phyloP scores from a whole-genome alignment of 2,329 filamentous ascomycete genomes.

The Monosporascus sp. region DNA sequence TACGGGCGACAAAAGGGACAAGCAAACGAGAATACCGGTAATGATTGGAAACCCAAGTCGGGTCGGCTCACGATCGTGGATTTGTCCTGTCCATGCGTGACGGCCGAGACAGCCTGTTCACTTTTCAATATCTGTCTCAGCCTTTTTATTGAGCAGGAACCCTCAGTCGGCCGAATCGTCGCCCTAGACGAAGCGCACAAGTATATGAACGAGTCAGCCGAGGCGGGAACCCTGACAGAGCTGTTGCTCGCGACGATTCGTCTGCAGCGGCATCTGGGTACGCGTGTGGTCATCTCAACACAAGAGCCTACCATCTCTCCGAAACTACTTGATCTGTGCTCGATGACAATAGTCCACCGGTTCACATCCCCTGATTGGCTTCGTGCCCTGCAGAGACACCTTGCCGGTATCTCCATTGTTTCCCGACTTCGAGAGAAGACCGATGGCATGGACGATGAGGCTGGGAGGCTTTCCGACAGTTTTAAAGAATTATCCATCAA shows the following conservation, averaged over 20 bases:
- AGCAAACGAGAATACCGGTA: slow-evolving; percentile 10
- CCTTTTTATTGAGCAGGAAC: slow-evolving; percentile 56
- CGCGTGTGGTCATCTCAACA: slow-evolving; percentile 66
- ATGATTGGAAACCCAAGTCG: slow-evolving; percentile 27
- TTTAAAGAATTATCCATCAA: slow-evolving; percentile 6
- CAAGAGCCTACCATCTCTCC: slow-evolving; percentile 72
- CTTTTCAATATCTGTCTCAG: slow-evolving; percentile 69
- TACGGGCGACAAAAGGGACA: neutral
- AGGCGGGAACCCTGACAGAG: slow-evolving; percentile 55
- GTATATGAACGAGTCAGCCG: slow-evolving; percentile 57
- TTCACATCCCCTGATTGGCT: slow-evolving; percentile 67
- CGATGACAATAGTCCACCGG: slow-evolving; percentile 66
- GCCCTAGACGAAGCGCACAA: slow-evolving; percentile 78
- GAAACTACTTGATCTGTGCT: slow-evolving; percentile 65
- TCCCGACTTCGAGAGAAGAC: neutral
- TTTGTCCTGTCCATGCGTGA: slow-evolving; percentile 67
- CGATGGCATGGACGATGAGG: neutral
- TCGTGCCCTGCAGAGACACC: slow-evolving; percentile 34
- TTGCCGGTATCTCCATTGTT: slow-evolving; percentile 38
- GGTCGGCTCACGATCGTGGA: slow-evolving; percentile 64
- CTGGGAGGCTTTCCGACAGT: neutral
- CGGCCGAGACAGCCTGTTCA: slow-evolving; percentile 60
- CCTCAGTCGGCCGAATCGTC: slow-evolving; percentile 51
- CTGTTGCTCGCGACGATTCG: slow-evolving; percentile 60
- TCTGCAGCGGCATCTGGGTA: slow-evolving; percentile 64